Evolutionary conservation across 2,329 filamentous ascomycete genomes (phyloP), one percentile per base, ranked within the genome.

Genomic region (Ramichloridium luteum): DNA sequence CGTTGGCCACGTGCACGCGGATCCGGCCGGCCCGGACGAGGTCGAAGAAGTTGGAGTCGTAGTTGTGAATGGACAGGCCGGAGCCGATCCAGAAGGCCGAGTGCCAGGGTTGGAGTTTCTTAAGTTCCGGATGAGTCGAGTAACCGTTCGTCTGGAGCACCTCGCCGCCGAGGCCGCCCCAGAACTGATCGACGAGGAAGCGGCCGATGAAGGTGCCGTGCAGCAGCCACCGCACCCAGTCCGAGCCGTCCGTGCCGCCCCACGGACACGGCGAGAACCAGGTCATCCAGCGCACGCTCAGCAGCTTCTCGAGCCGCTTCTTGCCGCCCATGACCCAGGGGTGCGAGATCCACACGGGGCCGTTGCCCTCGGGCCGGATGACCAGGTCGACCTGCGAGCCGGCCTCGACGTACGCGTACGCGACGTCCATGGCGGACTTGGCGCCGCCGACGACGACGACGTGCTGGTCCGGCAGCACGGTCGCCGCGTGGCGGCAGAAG

Each of bases 221-320:
- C 28, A 75, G 58, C 56, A 57, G 9, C 64, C 58, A 78, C 3
- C 72, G 64, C 2, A 71, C 58, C 8, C 57, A 57, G 5, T 63
- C 57, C 41, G 68, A 77, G 1, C 75, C 77, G 46, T 74, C 75
- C 2, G 65, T 68, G 2, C 64, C 60, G 4, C 74, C 77, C 75
- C 77, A 86, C 10, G 79, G 67, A 48, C 79, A 85, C 0, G 81
- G 80, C 31, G 71, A 76, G 54, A 86, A 74, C 74, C 77, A 84
- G 2, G 73, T 79, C 32, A 85, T 56, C 40, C 80, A 65, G 0
- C 80, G 72, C 0, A 71, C 77, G 17, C 70, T 68, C 3, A 77
- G 66, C 4, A 84, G 64, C 44, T 77, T 72, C 53, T 84, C 78
- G 0, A 82, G 57, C 66, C 44, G 30, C 50, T 66, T 67, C 47